Conservation (phyloP, 129 eudicot species). For the Helianthus annuus region DNA sequence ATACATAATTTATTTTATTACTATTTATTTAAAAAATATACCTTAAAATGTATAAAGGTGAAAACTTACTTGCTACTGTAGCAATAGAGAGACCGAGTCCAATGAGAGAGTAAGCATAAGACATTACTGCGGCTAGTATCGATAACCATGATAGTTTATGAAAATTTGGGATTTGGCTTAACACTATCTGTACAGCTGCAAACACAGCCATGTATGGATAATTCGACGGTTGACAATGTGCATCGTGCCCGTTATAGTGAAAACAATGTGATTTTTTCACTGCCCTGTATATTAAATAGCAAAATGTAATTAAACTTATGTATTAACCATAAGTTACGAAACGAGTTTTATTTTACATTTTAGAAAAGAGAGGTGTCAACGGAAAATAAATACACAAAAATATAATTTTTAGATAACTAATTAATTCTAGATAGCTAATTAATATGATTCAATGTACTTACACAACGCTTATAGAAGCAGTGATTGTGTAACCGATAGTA, state of each 20-base stretch:
- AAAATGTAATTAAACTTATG: neutral
- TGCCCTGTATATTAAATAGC: slow-evolving; percentile 50
- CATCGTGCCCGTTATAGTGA: slow-evolving; percentile 58
- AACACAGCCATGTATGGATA: slow-evolving; percentile 70
- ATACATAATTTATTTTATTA: neutral
- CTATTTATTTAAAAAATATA: too few relatives aligned
- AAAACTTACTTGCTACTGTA: slow-evolving; percentile 27
- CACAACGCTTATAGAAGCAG: slow-evolving; percentile 97
- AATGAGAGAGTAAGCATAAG: slow-evolving; percentile 81
- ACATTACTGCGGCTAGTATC: slow-evolving; percentile 84
- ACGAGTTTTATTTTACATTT: too few relatives aligned
- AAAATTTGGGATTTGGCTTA: slow-evolving; percentile 87
- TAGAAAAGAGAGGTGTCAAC: neutral
- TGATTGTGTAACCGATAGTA: slow-evolving; percentile 90
- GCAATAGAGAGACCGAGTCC: slow-evolving; percentile 90
- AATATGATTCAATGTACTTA: slow-evolving; percentile 34
- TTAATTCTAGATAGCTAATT: too few relatives aligned
- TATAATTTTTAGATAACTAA: too few relatives aligned
- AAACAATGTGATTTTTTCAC: slow-evolving; percentile 74
- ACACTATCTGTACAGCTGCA: slow-evolving; percentile 56
- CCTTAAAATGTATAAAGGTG: too few relatives aligned
- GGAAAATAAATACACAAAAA: neutral
- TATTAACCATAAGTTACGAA: too few relatives aligned
- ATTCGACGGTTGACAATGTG: slow-evolving; percentile 46
- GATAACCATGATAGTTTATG: slow-evolving; percentile 90